Base-by-base conservation (phyloP, 2,329 filamentous ascomycete species). In the Beauveria asiatica region DNA sequence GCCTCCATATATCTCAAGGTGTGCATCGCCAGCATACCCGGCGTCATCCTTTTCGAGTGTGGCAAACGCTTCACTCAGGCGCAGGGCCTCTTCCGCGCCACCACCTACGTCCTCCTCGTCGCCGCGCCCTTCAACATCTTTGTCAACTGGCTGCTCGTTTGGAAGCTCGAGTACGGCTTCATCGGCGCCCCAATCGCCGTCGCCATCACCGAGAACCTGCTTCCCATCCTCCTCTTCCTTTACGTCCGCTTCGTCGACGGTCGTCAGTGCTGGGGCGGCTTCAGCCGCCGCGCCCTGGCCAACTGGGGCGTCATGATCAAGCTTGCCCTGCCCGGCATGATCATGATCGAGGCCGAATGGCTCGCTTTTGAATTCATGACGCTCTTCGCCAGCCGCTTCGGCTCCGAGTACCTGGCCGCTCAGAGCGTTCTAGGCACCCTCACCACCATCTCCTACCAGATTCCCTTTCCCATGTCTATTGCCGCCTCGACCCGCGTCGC, bases 331-430 rank as follows among this genome's bases (percentile, higher is more conserved):
- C 92, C 93, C 0, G 93, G 93, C 1, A 85, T 97, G 71, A 78
- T 96, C 65, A 97, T 97, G 92, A 88, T 97, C 2, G 86, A 95
- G 71, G 92, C 93, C 5, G 93, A 97, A 72, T 96, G 90, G 75
- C 81, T 97, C 11, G 92, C 92, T 7, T 97, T 97, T 71, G 93
- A 97, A 72, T 85, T 96, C 53, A 78, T 96, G 63, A 96, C 92
- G 0, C 79, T 97, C n/a, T 85, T 86, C 9, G 84, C 90, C 0
- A 90, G 87, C 56, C 90, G 89, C 66, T 86, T 97, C 61, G 89
- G 89, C 17, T 85, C 89, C 1, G 86, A 86, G 19, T 85, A 88
- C 63, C 82, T 97, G 1, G 93, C 93, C 0, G 92, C 94, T 0
- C 92, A 99, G 73, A 92, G 89, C 39, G 86, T 97, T 16, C 78